Base-by-base conservation (phyloP, 1,139 yeast genomes). In the Blastobotrys elegans region DNA sequence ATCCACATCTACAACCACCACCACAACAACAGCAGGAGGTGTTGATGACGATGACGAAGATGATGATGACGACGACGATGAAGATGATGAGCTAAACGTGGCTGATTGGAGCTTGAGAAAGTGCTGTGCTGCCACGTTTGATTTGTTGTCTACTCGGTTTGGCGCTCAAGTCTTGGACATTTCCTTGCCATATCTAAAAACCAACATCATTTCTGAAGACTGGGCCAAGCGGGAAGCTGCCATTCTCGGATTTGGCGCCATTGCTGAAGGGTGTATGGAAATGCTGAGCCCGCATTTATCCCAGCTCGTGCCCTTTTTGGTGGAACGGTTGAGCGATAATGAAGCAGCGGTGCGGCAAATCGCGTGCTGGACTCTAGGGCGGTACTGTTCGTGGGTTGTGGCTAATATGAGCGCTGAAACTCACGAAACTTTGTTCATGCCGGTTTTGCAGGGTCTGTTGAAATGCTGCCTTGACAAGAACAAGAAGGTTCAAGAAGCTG, bases 211-310 rank as follows among this genome's bases (percentile, higher is more conserved):
- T 5, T 77, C 88, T 1, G 68, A 72, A 3, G 78, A 82, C 51
- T 92, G 98, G 98, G 86, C 86, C 35, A 79, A 84, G 13, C 77
- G 97, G 53, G 98, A 92, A 64, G 95, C 97, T 1, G 82, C 97
- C 1, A 90, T 92, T 33, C 73, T 92, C 46, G 97, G 97, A 1
- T 78, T 92, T 63, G 98, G 98, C 51, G 98, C 98, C 27, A 83
- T 90, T 59, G 86, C 95, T 34, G 89, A 84, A 57, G 95, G 96
- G 56, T 89, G 95, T 58, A 73, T 83, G 47, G 86, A 83, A 48
- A 75, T 79, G 47, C 81, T 90, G 16, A 69, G 81, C 20, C 81
- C 79, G 38, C 85, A 85, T 58, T 70, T 92, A 42, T 95, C 96
- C 1, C 77, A 81, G 14, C 72, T 92, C 47, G 82, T 92, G 30